Evolutionary conservation across 805 yeast species (phyloP), one percentile per base, ranked within the genome.

Genomic region (Metschnikowia lochheadii): DNA sequence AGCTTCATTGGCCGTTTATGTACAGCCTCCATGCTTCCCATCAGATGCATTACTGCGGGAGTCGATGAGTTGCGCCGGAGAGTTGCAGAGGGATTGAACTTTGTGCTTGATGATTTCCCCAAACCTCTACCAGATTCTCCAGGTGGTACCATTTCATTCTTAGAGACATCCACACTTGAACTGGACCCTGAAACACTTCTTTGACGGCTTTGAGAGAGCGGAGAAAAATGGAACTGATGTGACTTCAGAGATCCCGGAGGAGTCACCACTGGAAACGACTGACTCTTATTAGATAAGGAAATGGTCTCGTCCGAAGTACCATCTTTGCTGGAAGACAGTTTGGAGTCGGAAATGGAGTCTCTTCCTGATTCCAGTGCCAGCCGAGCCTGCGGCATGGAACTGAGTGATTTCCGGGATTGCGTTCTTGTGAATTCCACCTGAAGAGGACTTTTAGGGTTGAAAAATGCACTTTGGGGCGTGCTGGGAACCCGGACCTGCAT

Each of bases 381-480:
- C 26, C 55, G 53, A 15, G 62, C 55, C 47, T 69, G 69, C 8
- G 76, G 76, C 11, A 75, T 67, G 8, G 71, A 70, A 3, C 75
- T 68, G 5, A 73, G 61, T 4, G 73, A 65, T 48, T 71, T 71
- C 37, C 73, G 59, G 1, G 77, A 69, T 11, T 70, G 73, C 0
- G 70, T 63, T 36, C 65, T 62, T n/a, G 50, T 35, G 38, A 57
- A 49, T 41, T 53, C 54, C n/a, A 51, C 44, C 49, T 49, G 54
- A 29, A 52, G 45, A 17, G 56, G 55, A 17, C 56, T 49, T 33
- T 49, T 29, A 56, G 64, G 49, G 56, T 55, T 13, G 53, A 61
- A 26, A 54, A 20, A 39, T 33, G 50, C 34, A 45, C 21, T 11
- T 6, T 33, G 52, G 32, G 46, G 8, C 44, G 47, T 21, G 53